These are phyloP conservation scores for Candida sp. DNA, from an alignment of 1,139 yeast genomes.

Conservation along the genomic window DNA sequence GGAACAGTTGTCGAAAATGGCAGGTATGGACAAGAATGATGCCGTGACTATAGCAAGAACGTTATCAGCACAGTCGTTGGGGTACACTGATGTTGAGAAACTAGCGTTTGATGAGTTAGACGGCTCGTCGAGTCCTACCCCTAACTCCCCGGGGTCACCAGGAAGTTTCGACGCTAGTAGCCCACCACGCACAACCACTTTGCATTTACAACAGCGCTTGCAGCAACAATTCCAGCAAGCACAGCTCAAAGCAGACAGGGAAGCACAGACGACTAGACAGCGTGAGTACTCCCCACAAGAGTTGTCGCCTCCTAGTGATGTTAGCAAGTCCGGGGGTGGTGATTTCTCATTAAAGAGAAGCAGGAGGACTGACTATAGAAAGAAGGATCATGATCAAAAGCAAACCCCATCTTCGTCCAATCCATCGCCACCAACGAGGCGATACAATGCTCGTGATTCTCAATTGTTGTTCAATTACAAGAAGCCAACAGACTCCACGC, in stretches of 20 bases:
- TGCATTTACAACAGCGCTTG: slow-evolving; percentile 18
- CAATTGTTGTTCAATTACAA: slow-evolving; percentile 38
- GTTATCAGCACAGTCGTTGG: slow-evolving; percentile 61
- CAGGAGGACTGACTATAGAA: slow-evolving; percentile 46
- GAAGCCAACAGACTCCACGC: slow-evolving; percentile 14
- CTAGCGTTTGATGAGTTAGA: slow-evolving; percentile 46
- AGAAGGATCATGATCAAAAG: slow-evolving; percentile 17
- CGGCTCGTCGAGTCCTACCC: slow-evolving; percentile 4
- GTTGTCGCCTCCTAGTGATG: slow-evolving; percentile 3
- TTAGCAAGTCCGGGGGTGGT: slow-evolving; percentile 1
- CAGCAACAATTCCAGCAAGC: slow-evolving; percentile 19
- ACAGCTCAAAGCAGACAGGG: slow-evolving; percentile 12
- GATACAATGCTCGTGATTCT: slow-evolving; percentile 27
- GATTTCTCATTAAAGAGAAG: slow-evolving; percentile 40
- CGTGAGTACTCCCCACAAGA: slow-evolving; percentile 1
- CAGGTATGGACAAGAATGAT: slow-evolving; percentile 76
- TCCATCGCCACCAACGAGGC: slow-evolving; percentile 11
- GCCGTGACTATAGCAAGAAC: slow-evolving; percentile 79
- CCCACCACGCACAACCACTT: slow-evolving; percentile 13
- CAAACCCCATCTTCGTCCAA: not conserved
- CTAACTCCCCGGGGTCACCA: slow-evolving; percentile 6
- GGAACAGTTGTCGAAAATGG: slow-evolving; percentile 66
- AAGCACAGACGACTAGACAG: slow-evolving; percentile 9
- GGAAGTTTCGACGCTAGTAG: slow-evolving; percentile 4
- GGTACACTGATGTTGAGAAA: slow-evolving; percentile 56